Conservation (phyloP, 768 basidiomycete species). For the Phanerochaete sordida region DNA sequence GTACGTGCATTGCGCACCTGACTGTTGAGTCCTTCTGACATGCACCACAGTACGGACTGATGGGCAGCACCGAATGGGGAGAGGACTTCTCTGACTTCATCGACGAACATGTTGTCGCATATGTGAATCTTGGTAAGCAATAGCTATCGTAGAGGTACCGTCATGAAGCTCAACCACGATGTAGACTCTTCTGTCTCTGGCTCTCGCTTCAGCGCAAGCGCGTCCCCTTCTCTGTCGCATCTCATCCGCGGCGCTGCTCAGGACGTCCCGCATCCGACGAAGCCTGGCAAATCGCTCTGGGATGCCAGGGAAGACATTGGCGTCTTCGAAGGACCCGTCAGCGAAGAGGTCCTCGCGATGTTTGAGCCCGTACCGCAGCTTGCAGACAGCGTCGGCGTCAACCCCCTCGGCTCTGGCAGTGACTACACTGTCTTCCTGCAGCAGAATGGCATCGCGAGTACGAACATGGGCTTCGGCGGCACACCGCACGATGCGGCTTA, state of each 20-base stretch:
- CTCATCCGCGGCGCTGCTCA: constrained; percentile 66
- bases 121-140: constrained; percentile 70
- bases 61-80: constrained; percentile 91
- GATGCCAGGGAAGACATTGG: constrained; percentile 67
- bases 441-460: constrained; percentile 48
- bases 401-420: constrained; percentile 78
- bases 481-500: constrained; percentile 46
- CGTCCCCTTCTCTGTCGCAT: constrained; percentile 81
- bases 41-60: constrained; percentile 49
- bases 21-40: neutral
- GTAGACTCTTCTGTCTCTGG: constrained; percentile 64
- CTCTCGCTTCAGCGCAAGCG: constrained; percentile 51
- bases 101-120: constrained; percentile 74
- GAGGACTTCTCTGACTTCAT: constrained; percentile 90
- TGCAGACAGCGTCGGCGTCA: constrained; percentile 38
- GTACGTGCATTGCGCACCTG: constrained; percentile 24
- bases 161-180: neutral
- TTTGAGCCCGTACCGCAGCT: constrained; percentile 32
- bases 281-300: constrained; percentile 67
- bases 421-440: constrained; percentile 94
- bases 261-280: constrained; percentile 71
- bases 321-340: constrained; percentile 40
- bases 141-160: too few relatives aligned
- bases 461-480: constrained; percentile 33
- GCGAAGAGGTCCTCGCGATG: constrained; percentile 38